These are phyloP conservation scores for Aspergillus persii DNA, from an alignment of 2,329 filamentous ascomycete genomes.

Conservation along the genomic window DNA sequence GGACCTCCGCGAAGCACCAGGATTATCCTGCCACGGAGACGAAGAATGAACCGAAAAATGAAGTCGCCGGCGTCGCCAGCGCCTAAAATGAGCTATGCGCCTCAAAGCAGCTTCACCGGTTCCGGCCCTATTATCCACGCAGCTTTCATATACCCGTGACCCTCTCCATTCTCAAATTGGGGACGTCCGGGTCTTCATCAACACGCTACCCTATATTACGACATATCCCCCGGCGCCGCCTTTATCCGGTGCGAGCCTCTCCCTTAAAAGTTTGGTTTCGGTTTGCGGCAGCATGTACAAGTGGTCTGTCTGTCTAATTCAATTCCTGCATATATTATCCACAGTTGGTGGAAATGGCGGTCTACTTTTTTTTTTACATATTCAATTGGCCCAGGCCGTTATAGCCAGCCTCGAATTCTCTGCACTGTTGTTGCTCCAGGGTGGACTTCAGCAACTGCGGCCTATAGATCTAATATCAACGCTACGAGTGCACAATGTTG, in stretches of 20 bases:
- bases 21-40: slow-evolving; percentile 23
- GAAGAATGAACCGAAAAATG: not conserved
- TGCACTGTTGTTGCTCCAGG: not conserved
- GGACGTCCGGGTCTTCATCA: too few relatives aligned
- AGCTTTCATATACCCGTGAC: not conserved
- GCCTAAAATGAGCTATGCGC: not conserved
- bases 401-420: not conserved
- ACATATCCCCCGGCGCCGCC: not conserved
- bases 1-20: slow-evolving; percentile 86
- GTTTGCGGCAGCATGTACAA: not conserved
- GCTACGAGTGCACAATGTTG: not conserved
- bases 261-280: not conserved
- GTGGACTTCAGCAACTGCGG: not conserved
- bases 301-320: not conserved
- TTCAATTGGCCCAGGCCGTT: not conserved
- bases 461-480: not conserved
- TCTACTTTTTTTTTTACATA: not conserved
- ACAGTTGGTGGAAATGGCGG: not conserved
- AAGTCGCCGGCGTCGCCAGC: not conserved
- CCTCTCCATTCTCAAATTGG: too few relatives aligned
- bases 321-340: not conserved
- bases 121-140: not conserved
- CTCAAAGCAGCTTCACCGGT: too few relatives aligned
- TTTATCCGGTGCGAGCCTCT: not conserved
- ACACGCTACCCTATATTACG: not conserved